phyloP scores from a whole-genome alignment of 2,329 filamentous ascomycete genomes.

The Mycogone perniciosa region DNA sequence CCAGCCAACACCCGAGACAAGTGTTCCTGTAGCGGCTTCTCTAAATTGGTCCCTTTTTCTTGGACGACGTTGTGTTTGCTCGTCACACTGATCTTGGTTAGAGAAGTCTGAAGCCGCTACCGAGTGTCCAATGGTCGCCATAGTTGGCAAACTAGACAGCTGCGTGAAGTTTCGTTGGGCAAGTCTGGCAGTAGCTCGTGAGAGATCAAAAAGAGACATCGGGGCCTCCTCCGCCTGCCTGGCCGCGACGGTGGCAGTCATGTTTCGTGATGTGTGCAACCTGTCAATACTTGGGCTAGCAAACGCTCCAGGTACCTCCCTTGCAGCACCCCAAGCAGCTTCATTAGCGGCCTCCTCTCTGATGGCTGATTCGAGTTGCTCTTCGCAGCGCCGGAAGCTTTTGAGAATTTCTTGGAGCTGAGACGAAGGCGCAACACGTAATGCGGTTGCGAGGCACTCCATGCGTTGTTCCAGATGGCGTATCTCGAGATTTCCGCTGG shows the following conservation, averaged over 20 bases:
- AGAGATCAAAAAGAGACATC: constrained; percentile 60
- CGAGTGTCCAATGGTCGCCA: constrained; percentile 14
- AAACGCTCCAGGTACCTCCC: constrained; percentile 56
- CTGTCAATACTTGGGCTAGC: constrained; percentile 24
- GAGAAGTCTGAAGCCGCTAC: not conserved
- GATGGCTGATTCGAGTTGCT: constrained; percentile 63
- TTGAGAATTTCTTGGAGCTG: constrained; percentile 70
- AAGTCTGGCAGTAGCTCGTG: constrained; percentile 52
- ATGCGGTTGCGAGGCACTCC: constrained; percentile 68
- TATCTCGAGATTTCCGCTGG: constrained; percentile 55
- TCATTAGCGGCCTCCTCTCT: constrained; percentile 62
- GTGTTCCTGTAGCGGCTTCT: constrained; percentile 59
- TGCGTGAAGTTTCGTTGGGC: constrained; percentile 54
- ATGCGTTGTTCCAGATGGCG: constrained; percentile 74
- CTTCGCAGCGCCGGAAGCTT: constrained; percentile 70
- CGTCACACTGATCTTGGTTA: constrained; percentile 17
- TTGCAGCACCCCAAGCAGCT: constrained; percentile 62
- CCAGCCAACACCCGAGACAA: constrained; percentile 63
- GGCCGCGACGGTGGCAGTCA: constrained; percentile 28
- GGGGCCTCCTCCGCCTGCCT: constrained; percentile 48
- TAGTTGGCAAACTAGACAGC: constrained; percentile 43
- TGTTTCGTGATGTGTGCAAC: constrained; percentile 25
- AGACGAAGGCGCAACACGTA: constrained; percentile 63
- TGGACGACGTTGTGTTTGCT: constrained; percentile 34
- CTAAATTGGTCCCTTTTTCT: constrained; percentile 68